Percentiles rank a stretch among this genome's conserved stretches.
Conservation (phyloP, 805 yeast genomes). For the Brettanomyces bruxellensis region DNA sequence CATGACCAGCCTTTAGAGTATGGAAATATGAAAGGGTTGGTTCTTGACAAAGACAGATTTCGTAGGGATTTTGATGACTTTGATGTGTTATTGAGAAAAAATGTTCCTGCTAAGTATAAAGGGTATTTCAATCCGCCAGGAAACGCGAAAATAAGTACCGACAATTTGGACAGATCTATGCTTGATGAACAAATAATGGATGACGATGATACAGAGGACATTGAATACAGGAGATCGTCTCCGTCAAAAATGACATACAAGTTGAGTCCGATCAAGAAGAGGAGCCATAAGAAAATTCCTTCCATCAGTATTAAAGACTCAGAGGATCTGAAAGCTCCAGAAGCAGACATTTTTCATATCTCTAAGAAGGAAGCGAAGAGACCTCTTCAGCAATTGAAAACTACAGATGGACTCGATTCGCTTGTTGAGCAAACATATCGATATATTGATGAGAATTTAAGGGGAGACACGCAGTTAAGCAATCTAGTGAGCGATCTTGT, state of each 20-base stretch:
- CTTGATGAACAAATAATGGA: background rate
- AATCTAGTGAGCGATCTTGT: background rate
- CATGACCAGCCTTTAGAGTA: conserved; percentile 18
- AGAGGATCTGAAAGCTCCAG: conserved; percentile 7
- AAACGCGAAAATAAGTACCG: too few relatives aligned
- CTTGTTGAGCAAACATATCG: background rate
- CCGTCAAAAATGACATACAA: conserved; percentile 10
- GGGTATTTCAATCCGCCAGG: conserved; percentile 12
- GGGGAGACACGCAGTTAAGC: background rate
- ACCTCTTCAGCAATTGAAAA: background rate
- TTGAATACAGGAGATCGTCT: conserved; percentile 21
- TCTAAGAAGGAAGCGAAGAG: background rate
- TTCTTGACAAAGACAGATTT: conserved; percentile 14
- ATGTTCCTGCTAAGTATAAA: conserved; percentile 20
- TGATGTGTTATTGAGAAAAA: conserved; percentile 20
- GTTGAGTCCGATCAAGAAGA: conserved; percentile 19
- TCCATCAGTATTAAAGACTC: conserved; percentile 15
- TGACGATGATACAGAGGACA: conserved; percentile 9
- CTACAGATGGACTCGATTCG: background rate
- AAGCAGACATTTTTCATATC: background rate
- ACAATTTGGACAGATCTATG: too few relatives aligned
- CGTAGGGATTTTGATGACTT: conserved; percentile 19
- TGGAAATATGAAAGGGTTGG: conserved; percentile 22
- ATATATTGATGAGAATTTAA: background rate
- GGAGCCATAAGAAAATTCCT: background rate